Evolutionary conservation across 805 yeast species (phyloP).

Genomic region (Jamesozyma hellenica): DNA sequence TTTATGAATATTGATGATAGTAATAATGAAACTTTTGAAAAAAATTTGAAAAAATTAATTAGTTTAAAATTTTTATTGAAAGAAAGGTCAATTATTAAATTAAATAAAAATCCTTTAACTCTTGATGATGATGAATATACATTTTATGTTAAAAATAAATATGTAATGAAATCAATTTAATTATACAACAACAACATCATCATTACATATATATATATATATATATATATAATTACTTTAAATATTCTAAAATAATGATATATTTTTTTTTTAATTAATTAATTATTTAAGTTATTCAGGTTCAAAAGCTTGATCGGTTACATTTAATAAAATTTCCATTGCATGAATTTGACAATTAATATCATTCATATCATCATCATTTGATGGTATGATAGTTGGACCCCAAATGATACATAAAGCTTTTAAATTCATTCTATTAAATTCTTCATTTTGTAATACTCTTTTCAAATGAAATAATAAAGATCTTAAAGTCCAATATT

Average conservation of each 20-base stretch:
- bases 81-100: neutral
- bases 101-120: neutral
- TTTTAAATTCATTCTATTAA: constrained; percentile 73
- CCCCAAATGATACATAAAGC: constrained; percentile 92
- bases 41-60: constrained; percentile 5
- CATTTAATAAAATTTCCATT: constrained; percentile 72
- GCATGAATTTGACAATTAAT: constrained; percentile 67
- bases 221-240: no score
- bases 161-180: no score
- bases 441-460: constrained; percentile 50
- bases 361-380: constrained; percentile 58
- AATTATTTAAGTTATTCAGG: constrained; percentile 34
- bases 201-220: neutral
- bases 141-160: neutral
- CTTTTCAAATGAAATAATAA: constrained; percentile 76
- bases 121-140: neutral
- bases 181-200: no score
- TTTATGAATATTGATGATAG: constrained; percentile 2
- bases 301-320: constrained; percentile 74
- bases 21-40: constrained; percentile 2
- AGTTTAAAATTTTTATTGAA: neutral
- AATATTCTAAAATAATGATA: no score
- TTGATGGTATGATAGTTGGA: constrained; percentile 67
- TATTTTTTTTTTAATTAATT: neutral
- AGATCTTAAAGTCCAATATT: constrained; percentile 82